phyloP scores from a whole-genome alignment of 768 basidiomycete species.

The Serendipita vermifera region DNA sequence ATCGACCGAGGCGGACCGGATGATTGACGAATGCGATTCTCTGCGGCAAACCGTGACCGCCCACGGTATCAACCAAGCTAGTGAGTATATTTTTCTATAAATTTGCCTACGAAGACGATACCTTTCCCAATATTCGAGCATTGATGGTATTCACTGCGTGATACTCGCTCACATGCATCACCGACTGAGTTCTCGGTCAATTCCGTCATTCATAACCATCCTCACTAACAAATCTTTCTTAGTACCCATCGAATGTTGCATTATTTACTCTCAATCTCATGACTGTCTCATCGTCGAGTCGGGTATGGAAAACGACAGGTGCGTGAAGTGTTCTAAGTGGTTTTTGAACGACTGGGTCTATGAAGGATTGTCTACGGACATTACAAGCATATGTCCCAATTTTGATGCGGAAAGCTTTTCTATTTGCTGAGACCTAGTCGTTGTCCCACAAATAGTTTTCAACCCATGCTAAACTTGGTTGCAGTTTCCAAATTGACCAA shows the following conservation, averaged over 20 bases:
- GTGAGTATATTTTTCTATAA: too few species aligned
- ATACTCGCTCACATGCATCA: constrained; percentile 9
- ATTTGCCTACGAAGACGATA: constrained; percentile 9
- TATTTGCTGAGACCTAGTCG: background rate
- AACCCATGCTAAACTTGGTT: background rate
- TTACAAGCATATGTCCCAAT: constrained; percentile 8
- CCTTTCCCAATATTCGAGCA: constrained; percentile 4
- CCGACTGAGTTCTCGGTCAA: background rate
- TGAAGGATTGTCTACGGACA: background rate
- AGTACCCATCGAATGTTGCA: too few species aligned
- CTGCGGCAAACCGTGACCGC: too few species aligned
- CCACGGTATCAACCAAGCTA: too few species aligned
- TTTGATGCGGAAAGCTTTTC: background rate
- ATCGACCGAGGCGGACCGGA: too few species aligned
- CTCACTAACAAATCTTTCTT: too few species aligned
- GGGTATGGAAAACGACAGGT: background rate
- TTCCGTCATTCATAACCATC: too few species aligned
- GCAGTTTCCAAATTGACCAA: background rate
- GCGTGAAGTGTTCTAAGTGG: background rate
- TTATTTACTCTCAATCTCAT: background rate
- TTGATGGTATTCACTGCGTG: constrained; percentile 3
- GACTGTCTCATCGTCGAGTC: background rate
- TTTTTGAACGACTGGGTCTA: background rate
- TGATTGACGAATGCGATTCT: too few species aligned
- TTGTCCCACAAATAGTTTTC: background rate